Base-by-base conservation (phyloP, 139 green algal species). In the Picochlorum costavermella region DNA sequence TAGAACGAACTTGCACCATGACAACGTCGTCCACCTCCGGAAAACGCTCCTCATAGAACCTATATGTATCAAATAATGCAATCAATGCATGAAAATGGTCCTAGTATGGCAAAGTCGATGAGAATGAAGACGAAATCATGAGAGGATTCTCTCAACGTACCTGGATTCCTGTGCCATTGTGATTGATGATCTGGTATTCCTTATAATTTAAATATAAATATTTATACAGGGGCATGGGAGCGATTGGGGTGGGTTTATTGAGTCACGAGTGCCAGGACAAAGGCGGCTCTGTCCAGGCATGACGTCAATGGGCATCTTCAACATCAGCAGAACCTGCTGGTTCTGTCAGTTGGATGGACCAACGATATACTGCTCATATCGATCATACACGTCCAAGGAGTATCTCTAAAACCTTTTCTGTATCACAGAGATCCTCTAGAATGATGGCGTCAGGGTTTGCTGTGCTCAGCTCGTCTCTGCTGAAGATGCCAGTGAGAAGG, bases 11-110 rank as follows among this genome's bases (percentile, higher is more conserved):
- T 75, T 94, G 81, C 29, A 98, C 91, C 88, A 99, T 98, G 12
- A 99, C 94, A 23, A 97, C 88, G 44, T 97, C 85, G 63, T 99
- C 94, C 16, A 99, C 88, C 62, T 99, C 94, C 37, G 94, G 94
- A 59, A 86, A 99, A 62, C 90, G 88, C 2, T 75, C 12, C 70
- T 97, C 92, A 75, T 99, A 99, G 78, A 98, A 96, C 16, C 93
- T 85, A 64, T 75, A 90, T 10, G 46, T 40, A 50, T 25, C 6
- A 28, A 33, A 1, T 33, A 45, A 46, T 59, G 40, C 53, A 59
- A 65, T 17, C 36, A 74, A 28, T 5, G 69, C 30, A 66, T 57
- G 33, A 40, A 46, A 6, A 26, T 58, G 10, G 25, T 20, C 50
- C 43, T 53, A 6, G 51, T 45, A 36, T 49, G 14, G 33, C 8